These are phyloP conservation scores for Mortierella sp. DNA, from an alignment of 371 early-diverging fungal genomes.

Conservation along the genomic window DNA sequence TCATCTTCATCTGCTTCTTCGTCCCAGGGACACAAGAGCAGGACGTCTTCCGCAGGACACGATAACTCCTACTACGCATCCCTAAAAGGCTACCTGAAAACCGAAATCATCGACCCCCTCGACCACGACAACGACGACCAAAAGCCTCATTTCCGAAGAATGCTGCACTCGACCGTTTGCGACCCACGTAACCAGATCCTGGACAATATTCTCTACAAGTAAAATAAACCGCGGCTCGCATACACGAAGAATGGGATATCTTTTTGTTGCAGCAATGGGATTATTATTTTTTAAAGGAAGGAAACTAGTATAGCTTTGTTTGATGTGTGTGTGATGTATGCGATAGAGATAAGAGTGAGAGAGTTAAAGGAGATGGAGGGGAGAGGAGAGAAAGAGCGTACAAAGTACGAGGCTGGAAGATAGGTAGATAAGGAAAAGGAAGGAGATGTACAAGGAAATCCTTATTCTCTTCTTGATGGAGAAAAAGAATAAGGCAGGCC, in stretches of 20 bases:
- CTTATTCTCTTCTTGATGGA: not conserved
- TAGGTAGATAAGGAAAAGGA: no score
- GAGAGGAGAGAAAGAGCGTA: not conserved
- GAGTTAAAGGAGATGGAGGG: no score
- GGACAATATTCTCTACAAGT: constrained; percentile 31
- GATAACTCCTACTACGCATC: constrained; percentile 11
- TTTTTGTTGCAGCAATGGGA: not conserved
- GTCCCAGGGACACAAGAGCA: not conserved
- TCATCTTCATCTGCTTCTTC: not conserved
- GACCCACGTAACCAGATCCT: constrained; percentile 42
- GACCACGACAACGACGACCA: constrained; percentile 4
- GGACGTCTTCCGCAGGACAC: no score
- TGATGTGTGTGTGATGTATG: constrained; percentile 5
- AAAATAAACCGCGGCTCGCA: not conserved
- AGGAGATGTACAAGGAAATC: constrained; percentile 12
- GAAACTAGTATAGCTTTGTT: constrained; percentile 13
- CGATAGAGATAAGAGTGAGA: not conserved
- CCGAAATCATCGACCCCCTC: constrained; percentile 21
- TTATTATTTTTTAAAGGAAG: not conserved
- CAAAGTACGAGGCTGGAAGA: not conserved
- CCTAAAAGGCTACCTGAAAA: constrained; percentile 9
- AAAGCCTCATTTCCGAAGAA: constrained; percentile 27
- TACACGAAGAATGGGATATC: not conserved
- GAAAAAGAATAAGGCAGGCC: not conserved
- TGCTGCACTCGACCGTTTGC: constrained; percentile 24